A percentile compares a stretch with the other conserved stretches of the same genome.
Conservation (phyloP, 495 filamentous ascomycete genomes). For the Geoglossum glabrum region DNA sequence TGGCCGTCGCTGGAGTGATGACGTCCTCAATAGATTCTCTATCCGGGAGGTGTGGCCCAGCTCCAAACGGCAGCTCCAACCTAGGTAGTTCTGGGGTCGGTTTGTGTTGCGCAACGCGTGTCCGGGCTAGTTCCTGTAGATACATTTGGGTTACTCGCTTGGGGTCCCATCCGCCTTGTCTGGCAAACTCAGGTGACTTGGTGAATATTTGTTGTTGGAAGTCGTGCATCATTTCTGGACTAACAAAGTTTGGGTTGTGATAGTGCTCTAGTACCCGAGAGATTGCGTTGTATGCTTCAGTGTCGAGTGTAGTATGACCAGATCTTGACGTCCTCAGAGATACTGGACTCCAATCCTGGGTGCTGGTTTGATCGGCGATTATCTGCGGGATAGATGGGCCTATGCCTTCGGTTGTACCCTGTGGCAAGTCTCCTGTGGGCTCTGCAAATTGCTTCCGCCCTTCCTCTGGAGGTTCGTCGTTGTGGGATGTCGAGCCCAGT, state of each 20-base stretch:
- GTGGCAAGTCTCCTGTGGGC: too few relatives aligned
- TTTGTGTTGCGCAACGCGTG: not conserved
- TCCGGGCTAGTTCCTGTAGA: constrained; percentile 28
- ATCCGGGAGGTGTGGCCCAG: not conserved
- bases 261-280: constrained; percentile 24
- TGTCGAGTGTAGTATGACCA: constrained; percentile 17
- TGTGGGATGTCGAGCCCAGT: not conserved
- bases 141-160: constrained; percentile 33
- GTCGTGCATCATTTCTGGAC: constrained; percentile 13
- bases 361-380: not conserved
- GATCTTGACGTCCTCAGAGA: not conserved
- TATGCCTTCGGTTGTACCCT: not conserved
- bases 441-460: not conserved
- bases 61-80: not conserved
- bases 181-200: constrained; percentile 26
- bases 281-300: constrained; percentile 23
- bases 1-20: not conserved
- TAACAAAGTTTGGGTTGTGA: constrained; percentile 15
- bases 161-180: constrained; percentile 32
- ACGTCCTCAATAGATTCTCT: not conserved
- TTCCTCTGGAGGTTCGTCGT: not conserved
- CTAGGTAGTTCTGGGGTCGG: not conserved
- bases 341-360: constrained; percentile 1
- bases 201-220: constrained; percentile 16
- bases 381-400: not conserved